Base-by-base conservation (phyloP, 108 stramenopile species). In the Cyclotella baltica region DNA sequence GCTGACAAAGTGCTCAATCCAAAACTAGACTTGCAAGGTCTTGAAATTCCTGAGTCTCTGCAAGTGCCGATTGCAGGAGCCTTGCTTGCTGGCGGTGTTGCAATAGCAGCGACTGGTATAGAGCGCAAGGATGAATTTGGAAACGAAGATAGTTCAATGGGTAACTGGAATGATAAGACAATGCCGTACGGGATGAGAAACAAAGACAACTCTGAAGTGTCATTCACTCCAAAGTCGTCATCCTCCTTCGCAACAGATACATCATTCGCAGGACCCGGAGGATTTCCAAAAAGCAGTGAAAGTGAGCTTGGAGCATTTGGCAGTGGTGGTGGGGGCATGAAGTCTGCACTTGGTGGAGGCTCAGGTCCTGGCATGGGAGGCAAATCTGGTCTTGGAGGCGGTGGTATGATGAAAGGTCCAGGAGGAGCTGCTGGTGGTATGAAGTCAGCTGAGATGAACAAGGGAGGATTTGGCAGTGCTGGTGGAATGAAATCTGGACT, bases 1-100 rank as follows among this genome's bases (percentile, higher is more conserved):
- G 59, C 59, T 13, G 59, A 61, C 31, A 30, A 34, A 61, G 59
- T 61, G 2, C n/a, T 61, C 31, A 61, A 61, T 61, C 59, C 59
- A 61, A 61, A 61, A 34, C 34, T 61, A 16, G 59, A 61, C 31
- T 61, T 61, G 30, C 31, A 31, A 19, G 33, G 59, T 61, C 31
- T 61, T 22, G 59, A 61, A 16, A 33, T 61, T 1, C 59, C 59
- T 34, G 31, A 61, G 13, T 18, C 16, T 4, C 33, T 34, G 31
- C 59, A 61, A 34, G 13, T 61, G 15, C 59, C 59, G 30, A 31
- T 61, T 9, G 59, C 59, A 13, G 59, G 59, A 61, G 59, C 59
- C 33, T 34, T 61, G 59, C 59, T 61, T 61, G 59, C 59, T 61
- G 59, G 59, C 1, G 33, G 31, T 31, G 59, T 61, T 61, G 59